These are phyloP conservation scores for Avena sativa DNA, from an alignment of 176 grass and related monocot genomes.

Conservation along the genomic window DNA sequence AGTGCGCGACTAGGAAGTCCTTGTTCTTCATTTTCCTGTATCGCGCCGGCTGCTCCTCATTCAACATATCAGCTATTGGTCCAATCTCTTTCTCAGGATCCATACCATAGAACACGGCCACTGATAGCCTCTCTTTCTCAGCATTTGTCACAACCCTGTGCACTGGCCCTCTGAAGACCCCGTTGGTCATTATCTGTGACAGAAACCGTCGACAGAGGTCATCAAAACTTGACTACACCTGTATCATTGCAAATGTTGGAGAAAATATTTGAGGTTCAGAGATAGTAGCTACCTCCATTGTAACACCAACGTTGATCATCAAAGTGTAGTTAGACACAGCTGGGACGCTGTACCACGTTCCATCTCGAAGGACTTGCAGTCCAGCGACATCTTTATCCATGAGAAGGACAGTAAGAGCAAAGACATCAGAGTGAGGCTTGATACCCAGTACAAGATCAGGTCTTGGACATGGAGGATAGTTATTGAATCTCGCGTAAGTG, in stretches of 20 bases:
- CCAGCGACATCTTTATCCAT: slow-evolving; percentile 55
- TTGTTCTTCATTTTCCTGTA: slow-evolving; percentile 24
- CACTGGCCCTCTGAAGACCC: slow-evolving; percentile 47
- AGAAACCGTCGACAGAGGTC: not conserved
- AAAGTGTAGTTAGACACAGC: not conserved
- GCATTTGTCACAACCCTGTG: slow-evolving; percentile 57
- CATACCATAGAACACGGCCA: slow-evolving; percentile 11
- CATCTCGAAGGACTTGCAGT: slow-evolving; percentile 57
- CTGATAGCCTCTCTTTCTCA: slow-evolving; percentile 13
- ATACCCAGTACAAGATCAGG: slow-evolving; percentile 65
- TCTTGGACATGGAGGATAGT: slow-evolving; percentile 53
- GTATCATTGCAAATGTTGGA: not conserved
- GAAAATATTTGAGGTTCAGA: not conserved
- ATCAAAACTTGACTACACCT: not conserved
- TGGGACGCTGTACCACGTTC: slow-evolving; percentile 48
- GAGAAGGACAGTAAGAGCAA: slow-evolving; percentile 55
- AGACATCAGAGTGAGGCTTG: slow-evolving; percentile 58
- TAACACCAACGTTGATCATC: slow-evolving; percentile 51
- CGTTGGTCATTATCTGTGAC: slow-evolving; percentile 57
- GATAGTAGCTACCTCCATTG: slow-evolving; percentile 49
- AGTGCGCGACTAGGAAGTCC: slow-evolving; percentile 9
- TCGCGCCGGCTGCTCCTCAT: not conserved
- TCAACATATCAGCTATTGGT: slow-evolving; percentile 3
- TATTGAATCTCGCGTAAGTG: slow-evolving; percentile 49
- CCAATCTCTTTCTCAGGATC: slow-evolving; percentile 29